Evolutionary conservation across 1,284 basidiomycete genomes (phyloP).

Genomic region (Ceratobasidium sp.): DNA sequence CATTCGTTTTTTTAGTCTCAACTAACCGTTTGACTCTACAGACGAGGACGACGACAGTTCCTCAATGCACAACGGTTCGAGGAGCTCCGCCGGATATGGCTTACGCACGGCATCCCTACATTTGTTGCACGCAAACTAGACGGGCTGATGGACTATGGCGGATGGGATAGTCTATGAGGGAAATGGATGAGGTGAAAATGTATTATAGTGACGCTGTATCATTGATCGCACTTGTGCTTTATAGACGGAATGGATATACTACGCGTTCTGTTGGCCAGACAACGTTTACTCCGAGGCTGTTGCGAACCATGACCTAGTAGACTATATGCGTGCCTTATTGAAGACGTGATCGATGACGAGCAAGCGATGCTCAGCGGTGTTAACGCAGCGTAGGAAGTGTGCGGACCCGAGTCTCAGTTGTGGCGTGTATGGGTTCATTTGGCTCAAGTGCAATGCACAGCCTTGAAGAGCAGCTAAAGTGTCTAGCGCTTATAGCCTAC

Average conservation of each 20-base stretch:
- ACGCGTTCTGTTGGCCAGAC: too few relatives aligned
- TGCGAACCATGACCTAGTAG: too few relatives aligned
- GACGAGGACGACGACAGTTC: slow-evolving; percentile 89
- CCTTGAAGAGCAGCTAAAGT: too few relatives aligned
- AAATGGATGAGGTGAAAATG: slow-evolving; percentile 8
- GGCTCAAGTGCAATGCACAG: too few relatives aligned
- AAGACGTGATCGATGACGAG: too few relatives aligned
- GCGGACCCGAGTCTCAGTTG: too few relatives aligned
- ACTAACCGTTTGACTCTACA: slow-evolving; percentile 54
- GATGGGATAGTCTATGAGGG: slow-evolving; percentile 86
- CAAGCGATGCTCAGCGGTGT: too few relatives aligned
- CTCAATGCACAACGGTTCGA: slow-evolving; percentile 91
- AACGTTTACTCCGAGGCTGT: too few relatives aligned
- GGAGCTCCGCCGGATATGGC: slow-evolving; percentile 90
- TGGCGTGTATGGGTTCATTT: too few relatives aligned
- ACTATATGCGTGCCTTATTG: too few relatives aligned
- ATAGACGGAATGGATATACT: neutral
- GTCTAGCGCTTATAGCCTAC: too few relatives aligned
- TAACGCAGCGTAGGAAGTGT: too few relatives aligned
- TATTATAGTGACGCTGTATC: slow-evolving; percentile 19
- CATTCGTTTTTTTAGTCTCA: neutral
- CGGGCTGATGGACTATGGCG: slow-evolving; percentile 87
- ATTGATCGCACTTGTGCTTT: slow-evolving; percentile 14
- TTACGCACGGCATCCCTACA: slow-evolving; percentile 90
- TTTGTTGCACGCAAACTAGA: slow-evolving; percentile 92